A percentile compares a stretch with the other conserved stretches of the same genome.
Evolutionary conservation across 192 early-diverging fungal species (phyloP).

Genomic region (Podila epicladia): DNA sequence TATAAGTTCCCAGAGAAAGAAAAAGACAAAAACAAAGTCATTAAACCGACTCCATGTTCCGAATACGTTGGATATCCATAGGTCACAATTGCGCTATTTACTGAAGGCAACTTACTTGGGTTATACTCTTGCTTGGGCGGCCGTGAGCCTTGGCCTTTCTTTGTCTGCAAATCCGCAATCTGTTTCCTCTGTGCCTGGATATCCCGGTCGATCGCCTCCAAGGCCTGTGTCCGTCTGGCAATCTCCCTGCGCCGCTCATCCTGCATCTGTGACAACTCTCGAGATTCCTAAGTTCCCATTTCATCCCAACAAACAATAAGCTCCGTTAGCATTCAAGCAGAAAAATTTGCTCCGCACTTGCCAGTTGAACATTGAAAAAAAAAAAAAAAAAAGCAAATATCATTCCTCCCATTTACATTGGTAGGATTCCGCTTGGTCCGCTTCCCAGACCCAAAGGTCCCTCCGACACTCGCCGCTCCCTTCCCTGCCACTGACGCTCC

Average conservation of each 20-base stretch:
- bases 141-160: not conserved
- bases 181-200: conserved; percentile 26
- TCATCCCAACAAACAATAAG: no score
- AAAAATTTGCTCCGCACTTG: no score
- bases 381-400: no score
- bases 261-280: conserved; percentile 15
- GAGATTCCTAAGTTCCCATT: conserved; percentile 19
- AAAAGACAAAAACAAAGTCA: not conserved
- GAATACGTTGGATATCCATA: not conserved
- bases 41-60: not conserved
- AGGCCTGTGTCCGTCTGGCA: conserved; percentile 8
- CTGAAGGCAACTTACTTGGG: conserved; percentile 14
- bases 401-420: conserved; percentile 9
- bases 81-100: no score
- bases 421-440: not conserved
- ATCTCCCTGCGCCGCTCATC: conserved; percentile 25
- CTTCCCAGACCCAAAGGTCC: not conserved
- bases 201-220: conserved; percentile 18
- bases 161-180: conserved; percentile 6
- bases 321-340: no score
- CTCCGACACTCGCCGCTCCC: no score
- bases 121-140: conserved; percentile 6
- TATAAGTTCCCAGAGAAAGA: conserved; percentile 3
- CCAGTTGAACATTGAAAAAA: no score
- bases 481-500: no score